These are phyloP conservation scores for Mrakia blollopis DNA, from an alignment of 768 basidiomycete genomes.

Conservation along the genomic window DNA sequence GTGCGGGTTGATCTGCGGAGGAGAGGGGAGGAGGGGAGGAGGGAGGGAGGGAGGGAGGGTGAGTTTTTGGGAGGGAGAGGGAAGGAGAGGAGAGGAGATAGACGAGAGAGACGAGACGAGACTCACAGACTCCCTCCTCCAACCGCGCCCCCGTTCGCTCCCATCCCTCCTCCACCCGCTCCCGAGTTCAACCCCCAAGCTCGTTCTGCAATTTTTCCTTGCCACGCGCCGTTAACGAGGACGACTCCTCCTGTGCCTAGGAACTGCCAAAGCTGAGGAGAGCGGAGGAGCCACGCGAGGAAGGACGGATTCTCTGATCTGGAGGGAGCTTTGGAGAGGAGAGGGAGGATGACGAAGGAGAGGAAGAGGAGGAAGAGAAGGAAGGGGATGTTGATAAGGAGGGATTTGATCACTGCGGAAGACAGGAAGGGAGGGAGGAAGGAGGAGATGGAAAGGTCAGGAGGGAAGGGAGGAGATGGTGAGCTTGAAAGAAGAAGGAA, in stretches of 20 bases:
- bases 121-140: constrained; percentile 22
- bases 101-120: constrained; percentile 32
- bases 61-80: constrained; percentile 23
- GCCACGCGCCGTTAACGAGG: constrained; percentile 25
- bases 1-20: constrained; percentile 20
- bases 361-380: constrained; percentile 41
- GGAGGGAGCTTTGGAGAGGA: constrained; percentile 33
- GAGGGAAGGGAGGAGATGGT: neutral
- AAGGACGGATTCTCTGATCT: constrained; percentile 36
- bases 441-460: constrained; percentile 14
- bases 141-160: neutral
- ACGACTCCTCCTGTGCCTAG: constrained; percentile 22
- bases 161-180: constrained; percentile 1
- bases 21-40: constrained; percentile 18
- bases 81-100: constrained; percentile 13
- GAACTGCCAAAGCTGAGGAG: constrained; percentile 21
- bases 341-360: constrained; percentile 40
- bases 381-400: constrained; percentile 43
- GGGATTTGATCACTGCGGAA: neutral
- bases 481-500: neutral
- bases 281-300: constrained; percentile 41
- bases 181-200: constrained; percentile 16
- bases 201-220: constrained; percentile 23
- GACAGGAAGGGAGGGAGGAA: neutral
- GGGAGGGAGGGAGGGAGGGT: constrained; percentile 30